Base-by-base conservation (phyloP, 1,284 basidiomycete genomes). In the Ceratobasidium sp. region DNA sequence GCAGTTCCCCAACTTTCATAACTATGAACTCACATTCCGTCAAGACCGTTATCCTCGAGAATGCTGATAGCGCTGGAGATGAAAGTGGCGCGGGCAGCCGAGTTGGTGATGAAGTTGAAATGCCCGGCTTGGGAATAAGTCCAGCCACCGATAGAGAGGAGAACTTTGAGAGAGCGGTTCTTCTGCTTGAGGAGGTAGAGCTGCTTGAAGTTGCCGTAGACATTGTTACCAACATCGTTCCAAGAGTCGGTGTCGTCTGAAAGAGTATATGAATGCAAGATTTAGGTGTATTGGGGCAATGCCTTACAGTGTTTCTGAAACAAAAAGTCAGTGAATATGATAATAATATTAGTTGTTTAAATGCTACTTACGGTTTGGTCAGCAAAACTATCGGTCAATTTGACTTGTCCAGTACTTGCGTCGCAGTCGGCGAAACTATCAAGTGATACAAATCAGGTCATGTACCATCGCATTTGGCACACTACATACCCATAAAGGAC, bases 41-140 rank as follows among this genome's bases (percentile, higher is more conserved):
- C 96, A 52, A 98, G 89, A 0, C 95, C 96, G 78, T 95, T 93
- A 83, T 97, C 91, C 81, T 96, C 91, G 51, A 97, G 87, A 9
- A 96, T 82, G 76, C 88, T 86, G 49, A 97, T 89, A 0, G 92
- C 91, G 64, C 87, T 89, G 51, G 84, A 82, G 56, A 95, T 93
- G 81, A 98, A 98, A 3, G 84, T 90, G 13, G 87, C 85, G 17
- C 94, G 90, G 81, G 87, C 87, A n/a, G 82, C 80, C 54, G 90
- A 65, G 76, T 86, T 82, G 56, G 88, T 88, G 80, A 91, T 87
- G 82, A 92, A 92, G 78, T 84, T 84, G 82, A 92, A 92, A 80
- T 92, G 90, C 17, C 89, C 89, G 19, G 83, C 82, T 82, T 91
- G 90, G 0, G 90, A 90, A 81, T 92, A 92, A 0, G 90, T 92